Evolutionary conservation across 2,329 filamentous ascomycete species (phyloP).

Genomic region (Metarhizium robertsii): DNA sequence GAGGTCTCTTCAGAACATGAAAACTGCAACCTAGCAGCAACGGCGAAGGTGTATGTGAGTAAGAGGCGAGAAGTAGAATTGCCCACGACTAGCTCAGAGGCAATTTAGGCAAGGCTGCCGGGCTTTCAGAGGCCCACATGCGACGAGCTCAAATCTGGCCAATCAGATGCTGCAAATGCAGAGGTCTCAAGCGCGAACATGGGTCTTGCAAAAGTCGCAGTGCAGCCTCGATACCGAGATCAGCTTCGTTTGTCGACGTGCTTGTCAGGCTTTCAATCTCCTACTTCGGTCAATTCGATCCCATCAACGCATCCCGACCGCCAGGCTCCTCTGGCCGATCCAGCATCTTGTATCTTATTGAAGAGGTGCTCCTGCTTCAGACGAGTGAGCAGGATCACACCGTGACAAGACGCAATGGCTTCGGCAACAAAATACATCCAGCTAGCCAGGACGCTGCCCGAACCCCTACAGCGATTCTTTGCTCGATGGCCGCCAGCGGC

Average conservation of each 20-base stretch:
- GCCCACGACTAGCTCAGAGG: background rate
- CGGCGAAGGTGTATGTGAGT: background rate
- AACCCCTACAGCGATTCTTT: slow-evolving; percentile 76
- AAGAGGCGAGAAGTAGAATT: background rate
- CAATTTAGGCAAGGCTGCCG: slow-evolving; percentile 7
- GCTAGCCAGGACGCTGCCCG: slow-evolving; percentile 65
- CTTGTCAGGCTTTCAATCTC: background rate
- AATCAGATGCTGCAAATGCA: slow-evolving; percentile 1
- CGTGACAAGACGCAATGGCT: slow-evolving; percentile 19
- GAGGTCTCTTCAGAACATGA: background rate
- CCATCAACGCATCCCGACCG: background rate
- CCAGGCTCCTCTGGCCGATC: background rate
- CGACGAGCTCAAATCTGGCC: background rate
- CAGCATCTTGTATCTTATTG: background rate
- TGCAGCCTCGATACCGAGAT: slow-evolving; percentile 9
- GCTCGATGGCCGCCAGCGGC: slow-evolving; percentile 72
- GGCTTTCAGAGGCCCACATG: background rate
- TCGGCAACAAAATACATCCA: slow-evolving; percentile 34
- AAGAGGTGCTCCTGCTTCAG: background rate
- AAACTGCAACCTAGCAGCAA: background rate
- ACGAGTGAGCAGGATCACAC: background rate
- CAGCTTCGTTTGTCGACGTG: background rate
- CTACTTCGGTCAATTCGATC: background rate
- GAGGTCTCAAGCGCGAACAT: background rate
- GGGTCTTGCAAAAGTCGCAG: slow-evolving; percentile 1